Conservation (phyloP, 2,329 filamentous ascomycete genomes). For the Epichloe typhina region DNA sequence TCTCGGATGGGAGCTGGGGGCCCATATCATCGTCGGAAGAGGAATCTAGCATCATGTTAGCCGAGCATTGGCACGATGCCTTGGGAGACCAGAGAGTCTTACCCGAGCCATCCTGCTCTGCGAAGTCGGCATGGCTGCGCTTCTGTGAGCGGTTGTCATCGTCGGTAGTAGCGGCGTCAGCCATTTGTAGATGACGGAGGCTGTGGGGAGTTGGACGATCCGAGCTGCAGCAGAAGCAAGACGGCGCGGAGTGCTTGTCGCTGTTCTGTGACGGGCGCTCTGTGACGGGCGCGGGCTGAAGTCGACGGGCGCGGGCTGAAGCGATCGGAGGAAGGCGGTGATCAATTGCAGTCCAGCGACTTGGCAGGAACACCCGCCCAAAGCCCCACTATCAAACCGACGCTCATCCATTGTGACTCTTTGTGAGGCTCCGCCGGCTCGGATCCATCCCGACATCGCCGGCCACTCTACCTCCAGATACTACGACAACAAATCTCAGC, state of each 20-base stretch:
- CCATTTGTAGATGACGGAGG: not conserved
- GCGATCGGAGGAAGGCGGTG: not conserved
- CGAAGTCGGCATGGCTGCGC: conserved; percentile 43
- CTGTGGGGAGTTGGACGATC: not conserved
- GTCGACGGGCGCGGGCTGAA: not conserved
- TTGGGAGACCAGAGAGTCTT: conserved; percentile 7
- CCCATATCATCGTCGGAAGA: conserved; percentile 91
- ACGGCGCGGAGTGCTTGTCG: not conserved
- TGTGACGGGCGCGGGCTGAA: not conserved
- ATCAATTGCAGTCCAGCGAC: not conserved
- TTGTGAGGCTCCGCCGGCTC: too few relatives aligned
- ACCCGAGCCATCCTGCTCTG: conserved; percentile 32
- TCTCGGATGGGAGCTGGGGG: conserved; percentile 66
- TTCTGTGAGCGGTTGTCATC: conserved; percentile 25
- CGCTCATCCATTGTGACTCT: too few relatives aligned
- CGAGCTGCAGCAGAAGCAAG: not conserved
- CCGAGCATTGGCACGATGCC: not conserved
- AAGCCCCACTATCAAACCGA: not conserved
- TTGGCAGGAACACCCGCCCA: not conserved
- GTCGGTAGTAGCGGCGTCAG: conserved; percentile 10
- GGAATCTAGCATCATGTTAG: conserved; percentile 31
- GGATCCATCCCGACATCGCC: not conserved
- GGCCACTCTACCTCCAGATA: too few relatives aligned
- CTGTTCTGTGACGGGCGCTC: not conserved
- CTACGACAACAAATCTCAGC: not conserved